Conservation (phyloP, 2,329 filamentous ascomycete species). For the Leptographium lundbergii region DNA sequence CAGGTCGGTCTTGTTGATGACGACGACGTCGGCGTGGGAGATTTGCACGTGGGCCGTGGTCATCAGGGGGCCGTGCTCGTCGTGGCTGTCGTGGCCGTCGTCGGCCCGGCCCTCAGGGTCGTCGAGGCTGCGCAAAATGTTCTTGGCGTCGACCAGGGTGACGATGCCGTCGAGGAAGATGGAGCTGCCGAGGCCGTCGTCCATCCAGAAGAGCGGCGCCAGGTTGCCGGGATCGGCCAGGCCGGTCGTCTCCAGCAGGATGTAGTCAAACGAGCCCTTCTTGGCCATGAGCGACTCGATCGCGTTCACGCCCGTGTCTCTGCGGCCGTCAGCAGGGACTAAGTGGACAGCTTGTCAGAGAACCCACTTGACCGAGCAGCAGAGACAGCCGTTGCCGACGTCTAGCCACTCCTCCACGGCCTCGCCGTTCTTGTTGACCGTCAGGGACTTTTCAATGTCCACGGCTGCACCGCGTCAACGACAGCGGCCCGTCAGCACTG, state of each 20-base stretch:
- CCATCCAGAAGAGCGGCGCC: conserved; percentile 93
- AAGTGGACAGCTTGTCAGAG: background rate
- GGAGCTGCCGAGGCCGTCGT: conserved; percentile 85
- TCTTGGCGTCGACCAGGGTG: conserved; percentile 89
- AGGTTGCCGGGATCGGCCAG: conserved; percentile 92
- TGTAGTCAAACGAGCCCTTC: conserved; percentile 91
- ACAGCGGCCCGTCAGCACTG: background rate
- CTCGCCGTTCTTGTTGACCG: conserved; percentile 71
- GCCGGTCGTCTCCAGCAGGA: conserved; percentile 90
- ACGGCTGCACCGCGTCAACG: conserved; percentile 42
- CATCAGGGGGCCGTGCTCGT: conserved; percentile 52
- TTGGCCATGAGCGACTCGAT: conserved; percentile 95
- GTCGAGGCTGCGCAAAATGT: conserved; percentile 71
- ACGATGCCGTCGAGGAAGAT: conserved; percentile 97
- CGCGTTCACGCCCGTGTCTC: conserved; percentile 83
- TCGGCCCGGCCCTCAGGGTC: conserved; percentile 47
- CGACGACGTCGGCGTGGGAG: conserved; percentile 87
- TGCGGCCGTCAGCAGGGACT: conserved; percentile 23
- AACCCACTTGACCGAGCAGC: conserved; percentile 79
- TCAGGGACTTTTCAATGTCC: conserved; percentile 93
- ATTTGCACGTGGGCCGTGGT: conserved; percentile 95
- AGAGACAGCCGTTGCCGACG: conserved; percentile 92
- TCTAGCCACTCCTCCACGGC: conserved; percentile 91
- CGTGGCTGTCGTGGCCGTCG: conserved; percentile 35
- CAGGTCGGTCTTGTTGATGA: conserved; percentile 88